These are phyloP conservation scores for Boletellus deceptivus DNA, from an alignment of 1,284 basidiomycete genomes.

Conservation along the genomic window DNA sequence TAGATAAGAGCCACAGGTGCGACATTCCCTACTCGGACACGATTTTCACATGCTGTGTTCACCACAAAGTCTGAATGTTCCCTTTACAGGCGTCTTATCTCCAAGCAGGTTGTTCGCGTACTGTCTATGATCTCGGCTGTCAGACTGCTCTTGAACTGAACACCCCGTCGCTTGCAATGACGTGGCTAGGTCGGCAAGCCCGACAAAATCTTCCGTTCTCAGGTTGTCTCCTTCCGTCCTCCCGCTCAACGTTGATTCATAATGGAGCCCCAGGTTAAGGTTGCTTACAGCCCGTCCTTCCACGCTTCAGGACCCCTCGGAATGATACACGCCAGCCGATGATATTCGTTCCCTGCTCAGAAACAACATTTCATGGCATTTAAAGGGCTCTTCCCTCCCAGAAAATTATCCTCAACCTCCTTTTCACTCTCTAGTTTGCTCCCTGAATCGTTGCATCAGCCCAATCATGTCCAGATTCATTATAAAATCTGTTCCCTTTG, in stretches of 20 bases:
- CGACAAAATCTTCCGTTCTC: background rate
- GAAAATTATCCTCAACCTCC: background rate
- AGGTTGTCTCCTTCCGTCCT: background rate
- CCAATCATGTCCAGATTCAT: slow-evolving; percentile 28
- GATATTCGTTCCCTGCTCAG: background rate
- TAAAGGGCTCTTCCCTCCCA: slow-evolving; percentile 17
- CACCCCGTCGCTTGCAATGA: background rate
- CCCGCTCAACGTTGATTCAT: background rate
- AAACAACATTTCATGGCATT: slow-evolving; percentile 3
- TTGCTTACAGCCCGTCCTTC: slow-evolving; percentile 2
- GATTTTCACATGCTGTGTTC: slow-evolving; percentile 1
- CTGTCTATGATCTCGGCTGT: too few species aligned
- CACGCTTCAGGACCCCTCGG: background rate
- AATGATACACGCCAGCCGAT: background rate
- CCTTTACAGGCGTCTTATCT: slow-evolving; percentile 1
- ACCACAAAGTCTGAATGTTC: background rate
- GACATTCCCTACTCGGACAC: background rate
- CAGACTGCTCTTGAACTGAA: background rate
- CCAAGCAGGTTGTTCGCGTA: background rate
- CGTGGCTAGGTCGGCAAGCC: background rate
- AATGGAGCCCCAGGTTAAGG: background rate
- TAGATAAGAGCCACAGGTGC: too few species aligned
- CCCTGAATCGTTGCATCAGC: background rate
- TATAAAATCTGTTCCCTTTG: slow-evolving; percentile 43
- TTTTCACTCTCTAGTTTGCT: background rate